A percentile compares a stretch with the other conserved stretches of the same genome.
Conservation (phyloP, 2,329 filamentous ascomycete species). For the Zelopaecilomyces penicillatus region DNA sequence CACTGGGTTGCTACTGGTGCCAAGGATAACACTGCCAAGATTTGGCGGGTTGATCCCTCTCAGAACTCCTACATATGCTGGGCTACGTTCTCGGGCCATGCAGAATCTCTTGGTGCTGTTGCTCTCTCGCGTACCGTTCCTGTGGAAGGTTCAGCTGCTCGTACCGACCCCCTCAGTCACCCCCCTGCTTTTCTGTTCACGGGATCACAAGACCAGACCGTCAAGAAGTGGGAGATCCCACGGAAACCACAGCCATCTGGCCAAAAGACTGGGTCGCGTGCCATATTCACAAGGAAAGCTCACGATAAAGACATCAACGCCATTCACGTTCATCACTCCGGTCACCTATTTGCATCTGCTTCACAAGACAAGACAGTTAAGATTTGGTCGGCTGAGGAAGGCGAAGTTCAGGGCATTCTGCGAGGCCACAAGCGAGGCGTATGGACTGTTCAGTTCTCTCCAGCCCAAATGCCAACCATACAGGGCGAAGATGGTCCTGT, state of each 20-base stretch:
- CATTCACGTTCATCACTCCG: slow-evolving; percentile 67
- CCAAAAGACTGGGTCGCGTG: slow-evolving; percentile 50
- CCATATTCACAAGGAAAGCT: slow-evolving; percentile 82
- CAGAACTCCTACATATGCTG: slow-evolving; percentile 71
- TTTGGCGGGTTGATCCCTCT: slow-evolving; percentile 78
- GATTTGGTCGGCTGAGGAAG: slow-evolving; percentile 86
- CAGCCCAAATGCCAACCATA: slow-evolving; percentile 64
- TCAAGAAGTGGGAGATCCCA: slow-evolving; percentile 87
- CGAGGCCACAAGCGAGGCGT: slow-evolving; percentile 90
- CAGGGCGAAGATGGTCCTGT: slow-evolving; percentile 63
- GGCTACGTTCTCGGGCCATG: slow-evolving; percentile 79
- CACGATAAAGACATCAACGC: slow-evolving; percentile 99
- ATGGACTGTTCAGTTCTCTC: slow-evolving; percentile 90
- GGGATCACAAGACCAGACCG: slow-evolving; percentile 88
- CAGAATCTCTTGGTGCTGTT: slow-evolving; percentile 87
- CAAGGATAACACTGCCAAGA: slow-evolving; percentile 88
- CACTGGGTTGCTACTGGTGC: slow-evolving; percentile 94
- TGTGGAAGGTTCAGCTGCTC: slow-evolving; percentile 58
- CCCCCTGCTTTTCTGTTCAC: slow-evolving; percentile 82
- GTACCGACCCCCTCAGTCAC: slow-evolving; percentile 64
- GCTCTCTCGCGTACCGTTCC: slow-evolving; percentile 67
- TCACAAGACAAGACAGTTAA: slow-evolving; percentile 96
- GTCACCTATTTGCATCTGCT: slow-evolving; percentile 83
- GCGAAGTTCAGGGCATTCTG: slow-evolving; percentile 84
- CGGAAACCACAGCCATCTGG: slow-evolving; percentile 37